Conservation (phyloP, 805 yeast genomes). For the Monosporozyma servazzii region DNA sequence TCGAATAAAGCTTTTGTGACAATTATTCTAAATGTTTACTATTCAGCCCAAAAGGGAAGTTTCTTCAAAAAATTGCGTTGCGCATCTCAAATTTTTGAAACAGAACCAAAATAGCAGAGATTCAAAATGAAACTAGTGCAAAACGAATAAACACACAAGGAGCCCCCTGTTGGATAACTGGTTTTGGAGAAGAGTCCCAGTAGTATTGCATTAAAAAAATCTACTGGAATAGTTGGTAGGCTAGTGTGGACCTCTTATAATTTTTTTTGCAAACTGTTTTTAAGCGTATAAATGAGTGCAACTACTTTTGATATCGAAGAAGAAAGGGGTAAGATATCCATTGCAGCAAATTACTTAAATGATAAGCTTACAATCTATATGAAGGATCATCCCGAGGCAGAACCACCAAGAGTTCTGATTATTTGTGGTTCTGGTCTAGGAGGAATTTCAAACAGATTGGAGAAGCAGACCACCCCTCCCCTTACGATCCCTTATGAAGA, state of each 20-base stretch:
- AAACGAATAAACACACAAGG: not conserved
- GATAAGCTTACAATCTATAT: not conserved
- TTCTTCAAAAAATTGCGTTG: not conserved
- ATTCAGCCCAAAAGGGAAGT: not conserved
- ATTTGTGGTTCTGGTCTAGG: conserved; percentile 95
- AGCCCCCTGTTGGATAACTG: not conserved
- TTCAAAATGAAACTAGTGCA: not conserved
- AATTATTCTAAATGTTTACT: not conserved
- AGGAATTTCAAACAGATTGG: conserved; percentile 53
- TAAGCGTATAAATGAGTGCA: not conserved
- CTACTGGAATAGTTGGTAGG: too few relatives aligned
- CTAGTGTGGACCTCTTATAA: too few relatives aligned
- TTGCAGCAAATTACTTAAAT: conserved; percentile 4
- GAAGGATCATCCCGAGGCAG: not conserved
- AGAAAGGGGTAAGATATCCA: conserved; percentile 2
- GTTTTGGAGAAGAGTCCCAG: not conserved
- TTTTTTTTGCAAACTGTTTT: too few relatives aligned
- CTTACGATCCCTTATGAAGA: conserved; percentile 50
- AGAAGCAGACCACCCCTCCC: conserved; percentile 29
- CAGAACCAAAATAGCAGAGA: not conserved
- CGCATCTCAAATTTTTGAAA: not conserved
- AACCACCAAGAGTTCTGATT: conserved; percentile 56
- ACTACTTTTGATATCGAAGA: conserved; percentile 7
- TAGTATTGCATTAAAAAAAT: not conserved
- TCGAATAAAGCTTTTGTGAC: not conserved